These are phyloP conservation scores for Mycosphaerella sp. DNA, from an alignment of 2,329 filamentous ascomycete genomes.

Conservation along the genomic window DNA sequence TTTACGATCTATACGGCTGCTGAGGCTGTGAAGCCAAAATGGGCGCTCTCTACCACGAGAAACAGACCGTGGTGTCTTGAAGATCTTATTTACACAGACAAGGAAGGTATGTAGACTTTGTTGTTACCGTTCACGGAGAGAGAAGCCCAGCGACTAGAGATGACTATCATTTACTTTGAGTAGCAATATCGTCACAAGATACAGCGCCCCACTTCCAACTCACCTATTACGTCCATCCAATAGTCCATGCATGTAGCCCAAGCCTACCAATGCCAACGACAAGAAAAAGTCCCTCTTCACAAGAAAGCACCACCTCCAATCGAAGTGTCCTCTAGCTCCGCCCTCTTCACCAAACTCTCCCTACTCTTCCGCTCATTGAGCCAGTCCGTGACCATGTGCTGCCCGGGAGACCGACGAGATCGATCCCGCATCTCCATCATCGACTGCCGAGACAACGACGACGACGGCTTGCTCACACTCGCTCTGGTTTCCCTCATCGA, in stretches of 20 bases:
- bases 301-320: slow-evolving; percentile 3
- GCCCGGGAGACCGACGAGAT: slow-evolving; percentile 20
- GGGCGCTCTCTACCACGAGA: background rate
- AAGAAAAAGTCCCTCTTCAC: background rate
- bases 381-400: slow-evolving; percentile 29
- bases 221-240: background rate
- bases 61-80: background rate
- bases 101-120: too few relatives aligned
- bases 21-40: background rate
- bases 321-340: slow-evolving; percentile 7
- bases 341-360: slow-evolving; percentile 9
- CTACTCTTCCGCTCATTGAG: slow-evolving; percentile 24
- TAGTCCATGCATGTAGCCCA: background rate
- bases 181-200: background rate
- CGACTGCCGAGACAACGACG: background rate
- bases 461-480: background rate
- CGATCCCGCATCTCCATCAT: slow-evolving; percentile 5
- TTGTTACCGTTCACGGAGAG: too few relatives aligned
- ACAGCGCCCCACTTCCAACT: background rate
- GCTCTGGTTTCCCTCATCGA: background rate
- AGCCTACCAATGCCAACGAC: background rate
- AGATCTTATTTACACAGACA: too few relatives aligned
- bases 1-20: slow-evolving; percentile 28
- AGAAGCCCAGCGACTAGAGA: background rate
- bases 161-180: background rate